Evolutionary conservation across 2,329 filamentous ascomycete species (phyloP).

Genomic region (Geoglossum cookeanum): DNA sequence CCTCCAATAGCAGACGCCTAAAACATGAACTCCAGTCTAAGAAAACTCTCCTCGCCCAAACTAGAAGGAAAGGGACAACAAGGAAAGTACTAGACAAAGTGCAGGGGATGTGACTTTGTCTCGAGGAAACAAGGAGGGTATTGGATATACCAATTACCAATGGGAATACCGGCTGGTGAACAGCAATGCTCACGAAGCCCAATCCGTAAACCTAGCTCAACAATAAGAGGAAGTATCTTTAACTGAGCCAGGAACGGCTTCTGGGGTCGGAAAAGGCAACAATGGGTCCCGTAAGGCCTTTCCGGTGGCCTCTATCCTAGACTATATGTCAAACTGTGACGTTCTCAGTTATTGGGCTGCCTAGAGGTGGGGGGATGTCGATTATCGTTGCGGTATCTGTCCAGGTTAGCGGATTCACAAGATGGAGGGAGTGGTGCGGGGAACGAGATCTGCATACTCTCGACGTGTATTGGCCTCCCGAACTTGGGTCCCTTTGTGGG

Average conservation of each 20-base stretch:
- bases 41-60: no score
- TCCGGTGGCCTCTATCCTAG: background rate
- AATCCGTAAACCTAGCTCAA: background rate
- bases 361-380: background rate
- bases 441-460: background rate
- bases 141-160: background rate
- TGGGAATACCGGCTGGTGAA: background rate
- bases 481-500: background rate
- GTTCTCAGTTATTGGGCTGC: background rate
- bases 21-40: background rate
- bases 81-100: background rate
- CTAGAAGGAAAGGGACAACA: background rate
- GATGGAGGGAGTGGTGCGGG: background rate
- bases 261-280: background rate
- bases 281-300: background rate
- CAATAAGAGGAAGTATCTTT: background rate
- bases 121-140: background rate
- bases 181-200: background rate
- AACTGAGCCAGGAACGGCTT: background rate
- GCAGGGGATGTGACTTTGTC: background rate
- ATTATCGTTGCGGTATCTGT: background rate
- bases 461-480: background rate
- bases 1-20: background rate
- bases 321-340: background rate
- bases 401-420: background rate